Percentiles rank a stretch among this genome's conserved stretches.
Evolutionary conservation across 768 basidiomycete genomes (phyloP).

Genomic region (Leccinellum rugosiceps): DNA sequence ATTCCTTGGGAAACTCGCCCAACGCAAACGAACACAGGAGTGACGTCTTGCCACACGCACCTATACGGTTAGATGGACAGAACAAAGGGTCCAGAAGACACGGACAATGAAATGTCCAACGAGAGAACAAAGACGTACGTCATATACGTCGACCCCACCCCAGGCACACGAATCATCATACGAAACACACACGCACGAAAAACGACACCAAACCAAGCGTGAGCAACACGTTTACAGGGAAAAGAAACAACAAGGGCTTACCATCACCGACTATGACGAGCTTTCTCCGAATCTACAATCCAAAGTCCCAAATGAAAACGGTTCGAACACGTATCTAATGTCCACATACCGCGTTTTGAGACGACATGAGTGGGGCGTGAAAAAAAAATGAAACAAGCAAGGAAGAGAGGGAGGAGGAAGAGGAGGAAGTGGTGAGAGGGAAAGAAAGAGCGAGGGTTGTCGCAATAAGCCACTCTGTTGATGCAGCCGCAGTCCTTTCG

Average conservation of each 20-base stretch:
- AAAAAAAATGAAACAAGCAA: neutral
- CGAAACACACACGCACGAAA: neutral
- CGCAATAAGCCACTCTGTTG: slow-evolving; percentile 20
- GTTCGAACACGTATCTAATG: neutral
- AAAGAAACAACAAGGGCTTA: slow-evolving; percentile 33
- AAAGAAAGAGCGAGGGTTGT: slow-evolving; percentile 20
- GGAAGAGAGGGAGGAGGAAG: neutral
- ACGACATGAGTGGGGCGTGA: slow-evolving; percentile 34
- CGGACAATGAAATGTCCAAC: neutral
- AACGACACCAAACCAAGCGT: neutral
- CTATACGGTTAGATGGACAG: slow-evolving; percentile 32
- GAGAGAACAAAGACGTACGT: neutral
- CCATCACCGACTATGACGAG: slow-evolving; percentile 98
- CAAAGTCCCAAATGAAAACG: neutral
- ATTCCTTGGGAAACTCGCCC: slow-evolving; percentile 95
- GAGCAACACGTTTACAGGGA: neutral
- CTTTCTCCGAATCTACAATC: slow-evolving; percentile 80
- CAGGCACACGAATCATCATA: neutral
- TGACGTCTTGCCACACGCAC: slow-evolving; percentile 96
- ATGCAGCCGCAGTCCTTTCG: slow-evolving; percentile 27
- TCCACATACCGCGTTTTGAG: slow-evolving; percentile 59
- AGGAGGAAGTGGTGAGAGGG: slow-evolving; percentile 13
- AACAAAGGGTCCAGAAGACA: neutral
- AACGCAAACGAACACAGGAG: slow-evolving; percentile 88
- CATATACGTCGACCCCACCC: neutral